phyloP scores from a whole-genome alignment of 2,329 filamentous ascomycete species.

The Stenocarpella maydis region DNA sequence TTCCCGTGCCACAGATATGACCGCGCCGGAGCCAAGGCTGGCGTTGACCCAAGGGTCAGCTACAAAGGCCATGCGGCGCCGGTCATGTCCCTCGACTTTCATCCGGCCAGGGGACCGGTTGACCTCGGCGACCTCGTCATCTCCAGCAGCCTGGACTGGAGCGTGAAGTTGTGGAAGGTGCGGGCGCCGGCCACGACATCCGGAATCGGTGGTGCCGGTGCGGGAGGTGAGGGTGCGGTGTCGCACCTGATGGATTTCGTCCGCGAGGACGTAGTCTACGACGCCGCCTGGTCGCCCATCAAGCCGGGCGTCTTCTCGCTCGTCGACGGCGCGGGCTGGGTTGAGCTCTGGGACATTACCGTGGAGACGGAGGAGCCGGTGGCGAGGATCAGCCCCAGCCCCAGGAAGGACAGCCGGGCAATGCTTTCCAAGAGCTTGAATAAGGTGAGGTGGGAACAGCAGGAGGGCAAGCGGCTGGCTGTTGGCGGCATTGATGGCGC shows the following conservation, averaged over 20 bases:
- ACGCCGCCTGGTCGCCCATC: constrained; percentile 92
- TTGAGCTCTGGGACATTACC: constrained; percentile 96
- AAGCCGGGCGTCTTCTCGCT: constrained; percentile 94
- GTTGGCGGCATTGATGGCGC: constrained; percentile 92
- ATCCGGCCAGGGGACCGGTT: constrained; percentile 88
- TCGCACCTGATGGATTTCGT: constrained; percentile 87
- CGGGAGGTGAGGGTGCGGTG: constrained; percentile 61
- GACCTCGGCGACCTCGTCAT: constrained; percentile 94
- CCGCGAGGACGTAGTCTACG: constrained; percentile 96
- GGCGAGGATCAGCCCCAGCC: constrained; percentile 77
- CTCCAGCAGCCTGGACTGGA: constrained; percentile 95
- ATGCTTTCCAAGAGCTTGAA: constrained; percentile 88
- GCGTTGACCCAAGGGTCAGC: constrained; percentile 86
- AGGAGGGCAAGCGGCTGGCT: constrained; percentile 85
- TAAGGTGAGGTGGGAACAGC: constrained; percentile 92
- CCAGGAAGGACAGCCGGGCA: constrained; percentile 69
- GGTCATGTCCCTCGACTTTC: constrained; percentile 96
- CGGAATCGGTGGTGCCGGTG: constrained; percentile 53
- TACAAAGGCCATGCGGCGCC: constrained; percentile 93
- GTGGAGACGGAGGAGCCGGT: constrained; percentile 92
- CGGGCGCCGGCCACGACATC: constrained; percentile 79
- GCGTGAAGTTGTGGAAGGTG: constrained; percentile 95
- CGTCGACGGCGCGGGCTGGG: constrained; percentile 89
- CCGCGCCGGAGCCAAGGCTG: constrained; percentile 94
- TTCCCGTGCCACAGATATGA: constrained; percentile 98